phyloP scores from a whole-genome alignment of 257 asterid genomes.

The Salvia miltiorrhiza region DNA sequence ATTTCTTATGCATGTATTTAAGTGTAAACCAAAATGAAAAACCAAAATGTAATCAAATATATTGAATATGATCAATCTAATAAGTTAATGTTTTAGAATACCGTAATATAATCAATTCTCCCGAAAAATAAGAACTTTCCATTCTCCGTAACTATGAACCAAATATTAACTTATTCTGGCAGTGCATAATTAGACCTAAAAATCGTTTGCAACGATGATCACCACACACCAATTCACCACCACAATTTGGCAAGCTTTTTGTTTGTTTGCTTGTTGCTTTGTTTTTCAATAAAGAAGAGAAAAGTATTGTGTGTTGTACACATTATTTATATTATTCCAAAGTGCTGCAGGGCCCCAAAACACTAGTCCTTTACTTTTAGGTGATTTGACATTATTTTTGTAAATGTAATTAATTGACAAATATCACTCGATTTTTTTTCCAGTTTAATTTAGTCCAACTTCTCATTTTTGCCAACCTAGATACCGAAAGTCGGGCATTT shows the following conservation, averaged over 20 bases:
- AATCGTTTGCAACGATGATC: not conserved
- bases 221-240: too few species aligned
- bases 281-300: not conserved
- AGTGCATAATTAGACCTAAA: not conserved
- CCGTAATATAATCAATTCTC: not conserved
- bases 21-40: not conserved
- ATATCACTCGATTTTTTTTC: too few species aligned
- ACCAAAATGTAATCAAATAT: not conserved
- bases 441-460: too few species aligned
- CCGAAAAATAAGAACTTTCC: not conserved
- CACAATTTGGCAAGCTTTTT: too few species aligned
- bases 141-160: not conserved
- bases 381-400: too few species aligned
- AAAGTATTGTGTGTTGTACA: not conserved
- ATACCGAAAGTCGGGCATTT: too few species aligned
- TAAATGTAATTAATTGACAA: too few species aligned
- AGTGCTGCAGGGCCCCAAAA: constrained; percentile 6
- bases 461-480: too few species aligned
- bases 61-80: not conserved
- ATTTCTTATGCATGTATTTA: not conserved
- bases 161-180: not conserved
- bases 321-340: not conserved
- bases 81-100: not conserved
- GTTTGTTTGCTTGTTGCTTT: not conserved
- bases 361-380: not conserved